Evolutionary conservation across 2,329 filamentous ascomycete species (phyloP), one percentile per base, ranked within the genome.

Genomic region (Fusarium euwallaceae): DNA sequence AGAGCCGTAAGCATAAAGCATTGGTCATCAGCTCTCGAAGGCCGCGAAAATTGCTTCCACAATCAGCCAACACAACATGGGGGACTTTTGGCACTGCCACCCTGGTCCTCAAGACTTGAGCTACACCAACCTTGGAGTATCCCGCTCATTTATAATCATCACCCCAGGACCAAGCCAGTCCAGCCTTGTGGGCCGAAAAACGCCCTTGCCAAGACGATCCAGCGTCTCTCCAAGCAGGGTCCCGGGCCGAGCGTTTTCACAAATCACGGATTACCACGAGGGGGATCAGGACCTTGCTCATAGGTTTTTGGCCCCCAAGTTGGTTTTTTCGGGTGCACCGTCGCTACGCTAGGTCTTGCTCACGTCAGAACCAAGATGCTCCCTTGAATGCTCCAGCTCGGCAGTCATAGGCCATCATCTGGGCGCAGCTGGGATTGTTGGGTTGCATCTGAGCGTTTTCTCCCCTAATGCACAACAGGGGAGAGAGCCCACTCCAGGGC

Each of bases 121-220:
- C 53, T 36, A 45, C 45, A 55, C 45, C 55, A 66, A 36, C 10
- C 34, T 32, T 53, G 17, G 43, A 20, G 16, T 22, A 3, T 29
- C 59, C 61, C 67, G 56, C 67, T 74, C 70, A 55, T 67, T 53
- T 61, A 61, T 56, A 16, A 64, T 64, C 22, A 34, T 43, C 41
- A 37, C 43, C 66, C 63, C 59, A 73, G 72, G 72, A 65, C 70
- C 70, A 61, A 70, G 41, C 64, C 61, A 60, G 53, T 27, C 72
- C 67, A 74, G 72, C 72, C 72, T 67, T 73, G 65, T 71, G 72
- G 70, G 61, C 43, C 62, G 8, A 37, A 58, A n/a, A 32, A 32
- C 32, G 58, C 48, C 24, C 32, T 59, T 56, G 66, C 60, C 41
- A 62, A 36, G 55, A 48, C 53, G 27, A 37, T 34, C 58, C 41